These are phyloP conservation scores for Sporobolomyces pararoseus DNA, from an alignment of 768 basidiomycete genomes.

Conservation along the genomic window DNA sequence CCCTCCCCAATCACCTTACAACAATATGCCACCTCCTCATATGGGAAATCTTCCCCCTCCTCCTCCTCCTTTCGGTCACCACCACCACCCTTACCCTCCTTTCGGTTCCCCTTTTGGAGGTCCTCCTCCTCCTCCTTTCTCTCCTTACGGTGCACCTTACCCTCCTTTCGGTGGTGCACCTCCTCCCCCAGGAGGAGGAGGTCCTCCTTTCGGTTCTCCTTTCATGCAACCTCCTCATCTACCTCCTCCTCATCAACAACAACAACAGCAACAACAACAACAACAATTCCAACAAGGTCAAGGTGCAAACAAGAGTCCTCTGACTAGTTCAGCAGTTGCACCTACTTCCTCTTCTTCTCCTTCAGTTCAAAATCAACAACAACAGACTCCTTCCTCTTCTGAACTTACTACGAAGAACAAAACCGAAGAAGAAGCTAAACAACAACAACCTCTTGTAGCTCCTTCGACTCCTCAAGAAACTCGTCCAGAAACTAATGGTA, in stretches of 20 bases:
- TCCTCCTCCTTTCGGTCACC: conserved; percentile 5
- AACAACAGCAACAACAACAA: neutral
- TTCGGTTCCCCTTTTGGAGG: conserved; percentile 18
- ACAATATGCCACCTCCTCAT: no score
- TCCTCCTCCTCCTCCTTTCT: conserved; percentile 16
- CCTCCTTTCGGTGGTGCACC: conserved; percentile 22
- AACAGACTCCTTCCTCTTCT: neutral
- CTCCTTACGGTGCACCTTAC: conserved; percentile 22
- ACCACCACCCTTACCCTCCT: neutral
- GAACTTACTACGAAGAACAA: no score
- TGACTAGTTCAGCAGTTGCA: neutral
- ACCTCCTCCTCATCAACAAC: conserved; percentile 9
- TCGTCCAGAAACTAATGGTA: conserved; percentile 24
- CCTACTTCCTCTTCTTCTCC: conserved; percentile 4
- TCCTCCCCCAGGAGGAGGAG: conserved; percentile 11
- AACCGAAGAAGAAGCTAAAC: no score
- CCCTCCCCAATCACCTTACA: conserved; percentile 19
- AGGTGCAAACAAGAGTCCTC: conserved; percentile 12
- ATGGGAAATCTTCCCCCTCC: conserved; percentile 18
- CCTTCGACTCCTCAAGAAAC: conserved; percentile 22
- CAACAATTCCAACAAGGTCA: conserved; percentile 2
- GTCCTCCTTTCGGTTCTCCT: conserved; percentile 17
- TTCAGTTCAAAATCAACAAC: conserved; percentile 14
- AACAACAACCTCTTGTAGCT: neutral
- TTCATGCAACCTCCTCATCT: conserved; percentile 17